phyloP scores from a whole-genome alignment of 2,329 filamentous ascomycete species.

The Cadophora gregata region DNA sequence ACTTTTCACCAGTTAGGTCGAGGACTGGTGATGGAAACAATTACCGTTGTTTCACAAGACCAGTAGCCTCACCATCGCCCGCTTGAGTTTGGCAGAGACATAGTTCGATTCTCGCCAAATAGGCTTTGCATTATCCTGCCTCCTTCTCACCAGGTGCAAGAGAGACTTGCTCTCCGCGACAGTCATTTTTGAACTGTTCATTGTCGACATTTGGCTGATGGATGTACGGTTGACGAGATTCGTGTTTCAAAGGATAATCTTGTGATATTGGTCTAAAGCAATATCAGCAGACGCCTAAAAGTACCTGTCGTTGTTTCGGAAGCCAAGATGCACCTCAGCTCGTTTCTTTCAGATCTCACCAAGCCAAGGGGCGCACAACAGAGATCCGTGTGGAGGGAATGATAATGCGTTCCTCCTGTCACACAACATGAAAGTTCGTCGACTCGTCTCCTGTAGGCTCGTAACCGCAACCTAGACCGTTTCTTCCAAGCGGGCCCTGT shows the following conservation, averaged over 20 bases:
- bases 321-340: constrained; percentile 18
- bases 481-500: not conserved
- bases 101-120: not conserved
- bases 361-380: constrained; percentile 18
- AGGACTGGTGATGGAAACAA: not conserved
- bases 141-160: not conserved
- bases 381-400: constrained; percentile 21
- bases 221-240: not conserved
- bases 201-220: not conserved
- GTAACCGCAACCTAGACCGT: constrained; percentile 6
- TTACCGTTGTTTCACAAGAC: not conserved
- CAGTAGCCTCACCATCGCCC: not conserved
- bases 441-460: constrained; percentile 9
- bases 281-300: not conserved
- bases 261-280: not conserved
- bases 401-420: constrained; percentile 6
- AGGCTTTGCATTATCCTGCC: not conserved
- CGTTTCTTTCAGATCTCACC: constrained; percentile 20
- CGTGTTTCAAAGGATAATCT: not conserved
- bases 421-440: constrained; percentile 11
- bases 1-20: not conserved
- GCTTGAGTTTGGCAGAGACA: not conserved
- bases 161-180: not conserved
- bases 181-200: not conserved
- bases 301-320: not conserved